Conservation (phyloP, 352 stramenopile genomes). For the Phytophthora cajani region DNA sequence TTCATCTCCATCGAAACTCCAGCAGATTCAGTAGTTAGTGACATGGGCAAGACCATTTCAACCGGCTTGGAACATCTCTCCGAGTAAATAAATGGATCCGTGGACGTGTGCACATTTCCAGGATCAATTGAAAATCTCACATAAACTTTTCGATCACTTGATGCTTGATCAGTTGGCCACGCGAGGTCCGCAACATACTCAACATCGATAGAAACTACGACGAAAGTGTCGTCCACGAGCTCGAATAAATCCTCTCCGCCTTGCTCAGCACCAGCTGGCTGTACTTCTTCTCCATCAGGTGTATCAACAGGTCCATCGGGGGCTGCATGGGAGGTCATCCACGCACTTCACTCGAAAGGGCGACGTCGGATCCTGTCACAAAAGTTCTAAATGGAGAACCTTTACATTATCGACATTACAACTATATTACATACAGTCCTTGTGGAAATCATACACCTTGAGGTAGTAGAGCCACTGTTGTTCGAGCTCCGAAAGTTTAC, state of each 20-base stretch:
- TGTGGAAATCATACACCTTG: constrained; percentile 39
- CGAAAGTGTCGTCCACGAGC: background rate
- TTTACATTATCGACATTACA: background rate
- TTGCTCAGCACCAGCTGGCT: background rate
- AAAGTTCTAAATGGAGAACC: constrained; percentile 25
- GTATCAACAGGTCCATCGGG: background rate
- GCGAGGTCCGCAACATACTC: background rate
- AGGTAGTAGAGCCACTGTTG: constrained; percentile 45
- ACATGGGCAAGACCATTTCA: background rate
- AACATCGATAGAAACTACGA: background rate
- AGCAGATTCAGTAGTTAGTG: background rate
- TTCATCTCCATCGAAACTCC: background rate
- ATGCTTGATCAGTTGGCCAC: background rate
- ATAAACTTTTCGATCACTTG: background rate
- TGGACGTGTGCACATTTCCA: background rate
- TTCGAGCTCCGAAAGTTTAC: constrained; percentile 35
- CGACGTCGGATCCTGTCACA: constrained; percentile 13
- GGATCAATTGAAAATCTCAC: background rate
- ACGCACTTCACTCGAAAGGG: constrained; percentile 12
- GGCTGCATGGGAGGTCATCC: constrained; percentile 14
- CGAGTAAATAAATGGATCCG: background rate
- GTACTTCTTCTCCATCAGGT: constrained; percentile 7
- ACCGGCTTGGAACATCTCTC: background rate
- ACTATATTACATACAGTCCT: constrained; percentile 32
- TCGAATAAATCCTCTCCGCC: background rate